Percentiles rank a stretch among this genome's conserved stretches.
Evolutionary conservation across 306 rosid species (phyloP).

Genomic region (Begonia fuchsioides): DNA sequence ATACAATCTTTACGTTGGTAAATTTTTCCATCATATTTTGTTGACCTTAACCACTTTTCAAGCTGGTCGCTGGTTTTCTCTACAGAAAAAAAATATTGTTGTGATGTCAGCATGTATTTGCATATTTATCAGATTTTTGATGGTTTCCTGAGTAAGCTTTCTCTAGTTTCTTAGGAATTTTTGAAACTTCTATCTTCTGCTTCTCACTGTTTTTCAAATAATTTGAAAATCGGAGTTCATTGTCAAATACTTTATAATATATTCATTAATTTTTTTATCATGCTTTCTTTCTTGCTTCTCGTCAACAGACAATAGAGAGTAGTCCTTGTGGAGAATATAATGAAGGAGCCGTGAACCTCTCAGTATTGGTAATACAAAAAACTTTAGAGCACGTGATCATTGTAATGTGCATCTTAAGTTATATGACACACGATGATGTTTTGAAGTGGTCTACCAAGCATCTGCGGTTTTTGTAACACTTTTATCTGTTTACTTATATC

Average conservation of each 20-base stretch:
- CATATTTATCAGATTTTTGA: too few relatives aligned
- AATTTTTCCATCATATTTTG: background rate
- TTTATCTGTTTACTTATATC: slow-evolving; percentile 35
- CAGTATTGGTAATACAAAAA: slow-evolving; percentile 62
- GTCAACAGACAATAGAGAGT: slow-evolving; percentile 82
- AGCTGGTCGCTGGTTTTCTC: too few relatives aligned
- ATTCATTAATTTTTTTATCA: background rate
- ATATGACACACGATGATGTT: background rate
- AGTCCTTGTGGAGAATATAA: slow-evolving; percentile 77
- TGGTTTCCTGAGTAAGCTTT: too few relatives aligned
- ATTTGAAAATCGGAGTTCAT: background rate
- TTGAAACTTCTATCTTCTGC: too few relatives aligned
- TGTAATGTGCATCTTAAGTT: too few relatives aligned
- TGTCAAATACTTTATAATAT: background rate
- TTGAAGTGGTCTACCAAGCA: slow-evolving; percentile 9
- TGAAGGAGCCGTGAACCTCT: slow-evolving; percentile 87
- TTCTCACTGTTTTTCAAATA: too few relatives aligned
- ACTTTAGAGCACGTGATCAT: too few relatives aligned
- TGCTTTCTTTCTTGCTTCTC: slow-evolving; percentile 10
- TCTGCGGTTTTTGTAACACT: slow-evolving; percentile 17
- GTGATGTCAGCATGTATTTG: too few relatives aligned
- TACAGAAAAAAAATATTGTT: background rate
- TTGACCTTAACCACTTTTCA: too few relatives aligned
- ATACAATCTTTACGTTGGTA: slow-evolving; percentile 93
- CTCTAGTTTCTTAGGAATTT: too few relatives aligned